A percentile compares a stretch with the other conserved stretches of the same genome.
These are phyloP conservation scores for Eucalyptus globulus DNA, from an alignment of 345 rosid genomes.

Conservation along the genomic window DNA sequence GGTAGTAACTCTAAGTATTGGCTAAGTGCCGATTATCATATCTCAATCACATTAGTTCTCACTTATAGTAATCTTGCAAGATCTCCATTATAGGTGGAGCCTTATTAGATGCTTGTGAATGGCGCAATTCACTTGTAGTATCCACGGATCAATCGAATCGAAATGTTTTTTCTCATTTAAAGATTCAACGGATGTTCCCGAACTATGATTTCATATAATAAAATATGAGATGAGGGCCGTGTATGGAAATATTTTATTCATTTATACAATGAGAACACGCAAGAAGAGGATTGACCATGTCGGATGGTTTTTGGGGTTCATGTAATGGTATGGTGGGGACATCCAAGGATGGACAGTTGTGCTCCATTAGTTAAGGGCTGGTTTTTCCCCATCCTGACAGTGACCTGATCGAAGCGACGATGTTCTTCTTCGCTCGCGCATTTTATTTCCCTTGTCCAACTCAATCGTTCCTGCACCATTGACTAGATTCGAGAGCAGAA, in stretches of 20 bases:
- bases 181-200: no score
- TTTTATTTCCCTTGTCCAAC: neutral
- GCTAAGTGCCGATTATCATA: neutral
- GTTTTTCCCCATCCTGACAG: neutral
- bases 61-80: neutral
- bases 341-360: neutral
- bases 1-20: fast-evolving
- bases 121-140: neutral
- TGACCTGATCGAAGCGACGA: neutral
- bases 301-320: neutral
- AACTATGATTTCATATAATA: fast-evolving
- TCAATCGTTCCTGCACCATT: neutral
- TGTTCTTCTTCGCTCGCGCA: neutral
- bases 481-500: neutral
- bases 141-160: neutral
- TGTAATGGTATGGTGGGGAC: neutral
- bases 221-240: neutral
- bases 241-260: neutral
- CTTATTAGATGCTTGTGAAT: neutral
- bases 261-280: neutral
- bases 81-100: neutral
- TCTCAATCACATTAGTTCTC: neutral
- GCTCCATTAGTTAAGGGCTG: neutral
- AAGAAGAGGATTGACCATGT: neutral
- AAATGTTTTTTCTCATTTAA: neutral